Evolutionary conservation across 345 rosid species (phyloP), one percentile per base, ranked within the genome.

Genomic region (Punica granatum): DNA sequence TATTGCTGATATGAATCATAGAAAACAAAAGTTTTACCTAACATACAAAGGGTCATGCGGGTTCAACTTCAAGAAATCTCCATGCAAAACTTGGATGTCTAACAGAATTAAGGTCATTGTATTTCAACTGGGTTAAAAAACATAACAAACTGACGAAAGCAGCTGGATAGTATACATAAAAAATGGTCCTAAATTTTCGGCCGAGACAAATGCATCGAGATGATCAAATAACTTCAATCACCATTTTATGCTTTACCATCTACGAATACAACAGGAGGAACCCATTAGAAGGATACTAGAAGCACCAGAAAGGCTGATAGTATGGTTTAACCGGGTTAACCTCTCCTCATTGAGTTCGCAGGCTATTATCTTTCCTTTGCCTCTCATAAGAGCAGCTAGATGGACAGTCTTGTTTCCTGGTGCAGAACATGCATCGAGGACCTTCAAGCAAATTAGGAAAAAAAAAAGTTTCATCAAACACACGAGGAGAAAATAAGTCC

Each of bases 321-420:
- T 90, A 26, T 86, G 80, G 77, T 85, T 78, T 74, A 93, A 69
- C 68, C 91, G 90, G 56, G 84, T 80, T 69, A 89, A 71, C 46
- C 97, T 87, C 60, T 81, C 88, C 76, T 86, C 74, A 31, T 85
- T 85, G 66, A 89, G 84, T 72, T 93, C 98, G 12, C 97, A 93
- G 39, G 97, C 97, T 61, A 86, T 69, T 62, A 90, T 77, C 70
- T 76, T 86, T 34, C 97, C 97, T 69, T 81, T 77, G 63, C 92
- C 98, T 74, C 77, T 68, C 98, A 90, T 88, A 53, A 93, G 86
- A 69, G 98, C 92, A 43, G 97, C 98, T 49, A 93, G 88, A 76
- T 93, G 97, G 43, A 89, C 87, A 58, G 97, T 93, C 86, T 93
- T 90, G 86, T 93, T 93, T 73, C 98, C 98, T 37, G 97, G 98